Evolutionary conservation across 2,329 filamentous ascomycete genomes (phyloP), one percentile per base, ranked within the genome.

Genomic region (Colletotrichum sp.): DNA sequence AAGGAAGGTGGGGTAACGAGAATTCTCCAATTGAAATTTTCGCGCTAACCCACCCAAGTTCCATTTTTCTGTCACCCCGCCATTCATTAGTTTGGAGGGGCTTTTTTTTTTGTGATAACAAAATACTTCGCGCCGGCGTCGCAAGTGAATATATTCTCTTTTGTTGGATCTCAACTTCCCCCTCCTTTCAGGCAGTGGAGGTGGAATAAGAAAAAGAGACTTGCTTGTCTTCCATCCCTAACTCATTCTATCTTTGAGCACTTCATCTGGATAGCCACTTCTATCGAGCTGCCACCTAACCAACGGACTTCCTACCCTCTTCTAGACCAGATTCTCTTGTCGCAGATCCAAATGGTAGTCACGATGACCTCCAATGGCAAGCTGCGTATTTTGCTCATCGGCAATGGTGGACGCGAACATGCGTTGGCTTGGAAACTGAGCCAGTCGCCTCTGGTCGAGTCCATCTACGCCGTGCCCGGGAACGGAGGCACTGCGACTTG

Each of bases 351-450:
- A 18, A 8, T 39, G 15, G 36, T 18, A 39, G 28, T 27, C 72
- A 66, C 36, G 7, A 75, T 75, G 72, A 61, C 61, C 66, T 62
- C 52, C 70, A 64, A 62, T 18, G 32, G 61, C 62, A 66, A 61
- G 22, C 66, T 76, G 64, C 75, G 77, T 34, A 75, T 95, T 68
- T 90, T 96, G 72, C 88, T 96, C 67, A 88, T 96, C 70, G 94
- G 94, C 78, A 94, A 93, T 79, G 94, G 94, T 76, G 94, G 93
- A 69, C 90, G 94, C 77, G 94, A 96, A 84, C 93, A 96, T 86
- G 93, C 93, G 30, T 86, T 95, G 68, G 93, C 94, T 39, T 95
- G 93, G 94, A 95, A 94, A 84, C 85, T 96, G 75, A 87, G 90
- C 73, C 90, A 94, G 82, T 94, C 92, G 4, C 85, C 89, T 9